Percentiles rank a stretch among this genome's conserved stretches.
These are phyloP conservation scores for Aspergillus olivimuriae DNA, from an alignment of 495 filamentous ascomycete genomes.

Conservation along the genomic window DNA sequence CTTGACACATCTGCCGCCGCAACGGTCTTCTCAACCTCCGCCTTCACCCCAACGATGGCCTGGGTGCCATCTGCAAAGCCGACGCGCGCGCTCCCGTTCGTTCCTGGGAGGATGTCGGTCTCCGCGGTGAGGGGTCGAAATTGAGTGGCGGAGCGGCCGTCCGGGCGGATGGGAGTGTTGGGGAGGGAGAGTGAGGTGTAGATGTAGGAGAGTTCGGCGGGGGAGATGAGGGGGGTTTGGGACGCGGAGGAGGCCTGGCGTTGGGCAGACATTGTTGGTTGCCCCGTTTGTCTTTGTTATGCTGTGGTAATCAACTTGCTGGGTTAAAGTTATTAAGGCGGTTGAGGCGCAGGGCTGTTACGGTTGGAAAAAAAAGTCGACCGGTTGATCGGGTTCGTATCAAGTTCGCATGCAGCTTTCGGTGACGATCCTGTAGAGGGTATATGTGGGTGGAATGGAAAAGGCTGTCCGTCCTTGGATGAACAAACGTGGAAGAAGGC, in stretches of 20 bases:
- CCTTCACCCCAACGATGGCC: slow-evolving; percentile 91
- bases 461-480: too few relatives aligned
- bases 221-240: slow-evolving; percentile 65
- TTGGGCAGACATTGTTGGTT: slow-evolving; percentile 39
- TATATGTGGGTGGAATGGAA: too few relatives aligned
- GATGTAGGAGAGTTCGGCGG: slow-evolving; percentile 93
- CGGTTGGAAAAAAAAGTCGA: too few relatives aligned
- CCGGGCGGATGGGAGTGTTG: slow-evolving; percentile 78
- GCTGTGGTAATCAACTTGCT: neutral
- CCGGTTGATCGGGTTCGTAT: too few relatives aligned
- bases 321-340: neutral
- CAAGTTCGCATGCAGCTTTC: too few relatives aligned
- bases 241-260: slow-evolving; percentile 41
- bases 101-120: slow-evolving; percentile 76
- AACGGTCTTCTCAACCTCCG: slow-evolving; percentile 72
- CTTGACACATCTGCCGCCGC: slow-evolving; percentile 23
- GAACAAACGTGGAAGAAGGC: too few relatives aligned
- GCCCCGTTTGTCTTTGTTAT: too few relatives aligned
- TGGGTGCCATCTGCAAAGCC: slow-evolving; percentile 94
- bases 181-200: slow-evolving; percentile 75
- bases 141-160: slow-evolving; percentile 72
- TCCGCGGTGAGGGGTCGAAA: slow-evolving; percentile 91
- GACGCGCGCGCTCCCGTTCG: slow-evolving; percentile 87
- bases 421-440: too few relatives aligned
- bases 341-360: neutral